Conservation (phyloP, 495 filamentous ascomycete species). For the Penicillium daleae region DNA sequence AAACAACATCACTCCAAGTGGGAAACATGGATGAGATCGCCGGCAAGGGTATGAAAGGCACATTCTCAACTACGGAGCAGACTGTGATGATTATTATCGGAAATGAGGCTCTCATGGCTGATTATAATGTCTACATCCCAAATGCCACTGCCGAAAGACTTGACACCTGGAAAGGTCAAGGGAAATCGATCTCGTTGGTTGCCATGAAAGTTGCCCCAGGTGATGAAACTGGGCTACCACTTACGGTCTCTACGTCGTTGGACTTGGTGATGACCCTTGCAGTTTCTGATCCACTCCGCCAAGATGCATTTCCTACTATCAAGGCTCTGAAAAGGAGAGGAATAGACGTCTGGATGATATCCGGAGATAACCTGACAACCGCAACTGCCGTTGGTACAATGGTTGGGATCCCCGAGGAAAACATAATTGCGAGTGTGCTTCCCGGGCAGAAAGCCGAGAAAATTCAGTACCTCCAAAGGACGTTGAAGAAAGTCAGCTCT, state of each 20-base stretch:
- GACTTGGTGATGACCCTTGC: constrained; percentile 50
- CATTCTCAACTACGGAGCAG: background rate
- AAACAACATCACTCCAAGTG: background rate
- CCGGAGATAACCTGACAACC: constrained; percentile 57
- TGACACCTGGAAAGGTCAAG: constrained; percentile 1
- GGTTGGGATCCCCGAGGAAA: constrained; percentile 65
- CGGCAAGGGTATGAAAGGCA: constrained; percentile 1
- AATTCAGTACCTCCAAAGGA: constrained; percentile 66
- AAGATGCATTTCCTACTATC: constrained; percentile 64
- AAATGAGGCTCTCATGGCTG: constrained; percentile 13
- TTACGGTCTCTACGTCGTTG: constrained; percentile 1
- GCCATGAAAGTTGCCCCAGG: constrained; percentile 2
- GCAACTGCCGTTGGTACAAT: constrained; percentile 57
- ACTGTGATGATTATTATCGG: constrained; percentile 11
- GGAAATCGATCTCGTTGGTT: constrained; percentile 6
- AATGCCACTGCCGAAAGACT: background rate
- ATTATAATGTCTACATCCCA: constrained; percentile 5
- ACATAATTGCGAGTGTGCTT: constrained; percentile 78
- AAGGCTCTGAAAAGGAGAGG: constrained; percentile 57
- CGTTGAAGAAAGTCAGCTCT: constrained; percentile 6
- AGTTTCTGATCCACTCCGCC: constrained; percentile 49
- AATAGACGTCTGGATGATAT: constrained; percentile 77
- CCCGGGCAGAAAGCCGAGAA: constrained; percentile 76
- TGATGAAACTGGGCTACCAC: constrained; percentile 1
- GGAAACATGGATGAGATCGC: background rate